Evolutionary conservation across 371 early-diverging fungal genomes (phyloP).

Genomic region (Rhizoclosmatium hyalinum): DNA sequence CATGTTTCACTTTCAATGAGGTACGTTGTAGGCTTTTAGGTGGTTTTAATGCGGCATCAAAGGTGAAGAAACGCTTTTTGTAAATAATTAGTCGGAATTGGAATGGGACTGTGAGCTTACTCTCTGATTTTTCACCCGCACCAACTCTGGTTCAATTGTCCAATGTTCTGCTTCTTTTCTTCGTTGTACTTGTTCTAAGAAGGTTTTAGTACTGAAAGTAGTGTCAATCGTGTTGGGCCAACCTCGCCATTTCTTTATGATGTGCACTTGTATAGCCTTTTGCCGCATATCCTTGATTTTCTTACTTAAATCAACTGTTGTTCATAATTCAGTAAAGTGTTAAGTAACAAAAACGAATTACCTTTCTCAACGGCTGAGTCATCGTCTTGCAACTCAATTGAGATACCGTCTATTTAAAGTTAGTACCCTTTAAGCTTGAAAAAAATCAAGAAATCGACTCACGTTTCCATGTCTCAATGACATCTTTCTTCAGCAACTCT

Average conservation of each 20-base stretch:
- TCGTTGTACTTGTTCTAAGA: conserved; percentile 41
- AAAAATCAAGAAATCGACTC: conserved; percentile 11
- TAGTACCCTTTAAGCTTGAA: background rate
- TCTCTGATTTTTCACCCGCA: conserved; percentile 38
- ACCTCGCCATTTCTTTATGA: conserved; percentile 51
- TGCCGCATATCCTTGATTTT: conserved; percentile 38
- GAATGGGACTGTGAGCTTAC: conserved; percentile 28
- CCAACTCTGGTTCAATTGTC: conserved; percentile 46
- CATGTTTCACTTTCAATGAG: conserved; percentile 42
- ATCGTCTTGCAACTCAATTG: conserved; percentile 9
- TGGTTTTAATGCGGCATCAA: conserved; percentile 27
- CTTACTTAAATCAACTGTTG: conserved; percentile 27
- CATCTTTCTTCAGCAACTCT: conserved; percentile 52
- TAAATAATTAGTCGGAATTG: background rate
- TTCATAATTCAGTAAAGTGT: background rate
- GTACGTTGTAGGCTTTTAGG: conserved; percentile 24
- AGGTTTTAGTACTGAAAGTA: background rate
- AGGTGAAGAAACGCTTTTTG: conserved; percentile 48
- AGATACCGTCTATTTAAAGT: conserved; percentile 1
- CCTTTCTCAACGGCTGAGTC: conserved; percentile 16
- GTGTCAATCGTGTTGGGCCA: conserved; percentile 1
- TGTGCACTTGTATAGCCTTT: conserved; percentile 41
- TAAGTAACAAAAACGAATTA: background rate
- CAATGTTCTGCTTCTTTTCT: conserved; percentile 49
- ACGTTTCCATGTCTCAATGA: conserved; percentile 55